These are phyloP conservation scores for Paecilomyces dactylethromorphus DNA, from an alignment of 2,329 filamentous ascomycete genomes.

Conservation along the genomic window DNA sequence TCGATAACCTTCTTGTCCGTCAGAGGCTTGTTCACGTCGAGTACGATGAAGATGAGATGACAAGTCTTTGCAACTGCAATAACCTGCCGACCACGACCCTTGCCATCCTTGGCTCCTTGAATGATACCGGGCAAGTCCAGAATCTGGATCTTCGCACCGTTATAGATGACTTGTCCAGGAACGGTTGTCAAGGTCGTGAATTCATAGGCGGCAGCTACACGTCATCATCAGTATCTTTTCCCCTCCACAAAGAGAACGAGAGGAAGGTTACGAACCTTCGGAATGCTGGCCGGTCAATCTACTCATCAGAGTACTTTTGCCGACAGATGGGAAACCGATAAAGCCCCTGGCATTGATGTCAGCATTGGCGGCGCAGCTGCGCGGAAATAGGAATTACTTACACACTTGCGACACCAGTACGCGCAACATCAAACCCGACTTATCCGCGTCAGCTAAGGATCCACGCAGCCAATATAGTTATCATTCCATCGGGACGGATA, in stretches of 20 bases:
- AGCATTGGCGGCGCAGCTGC: conserved; percentile 6
- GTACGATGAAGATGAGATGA: conserved; percentile 95
- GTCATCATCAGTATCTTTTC: conserved; percentile 9
- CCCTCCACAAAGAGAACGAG: neutral
- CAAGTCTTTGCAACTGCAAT: conserved; percentile 99
- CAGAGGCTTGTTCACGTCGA: conserved; percentile 97
- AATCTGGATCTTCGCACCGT: conserved; percentile 96
- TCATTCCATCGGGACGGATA: conserved; percentile 5
- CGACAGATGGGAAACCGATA: conserved; percentile 96
- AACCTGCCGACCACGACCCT: conserved; percentile 94
- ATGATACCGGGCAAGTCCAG: conserved; percentile 98
- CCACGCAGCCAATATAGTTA: neutral
- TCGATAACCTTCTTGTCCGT: conserved; percentile 97
- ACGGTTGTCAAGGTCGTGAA: conserved; percentile 98
- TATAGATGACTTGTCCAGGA: conserved; percentile 91
- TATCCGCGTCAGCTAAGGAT: conserved; percentile 12
- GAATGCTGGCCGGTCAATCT: conserved; percentile 92
- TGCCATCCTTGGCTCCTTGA: conserved; percentile 95
- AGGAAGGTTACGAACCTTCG: conserved; percentile 48
- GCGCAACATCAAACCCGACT: conserved; percentile 92
- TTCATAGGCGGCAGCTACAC: conserved; percentile 79
- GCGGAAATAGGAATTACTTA: conserved; percentile 28
- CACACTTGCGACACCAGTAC: conserved; percentile 94
- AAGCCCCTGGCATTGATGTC: conserved; percentile 53
- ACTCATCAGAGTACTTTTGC: conserved; percentile 97